These are phyloP conservation scores for Theileria orientalis DNA, from an alignment of 169 alveolate genomes.

Conservation along the genomic window DNA sequence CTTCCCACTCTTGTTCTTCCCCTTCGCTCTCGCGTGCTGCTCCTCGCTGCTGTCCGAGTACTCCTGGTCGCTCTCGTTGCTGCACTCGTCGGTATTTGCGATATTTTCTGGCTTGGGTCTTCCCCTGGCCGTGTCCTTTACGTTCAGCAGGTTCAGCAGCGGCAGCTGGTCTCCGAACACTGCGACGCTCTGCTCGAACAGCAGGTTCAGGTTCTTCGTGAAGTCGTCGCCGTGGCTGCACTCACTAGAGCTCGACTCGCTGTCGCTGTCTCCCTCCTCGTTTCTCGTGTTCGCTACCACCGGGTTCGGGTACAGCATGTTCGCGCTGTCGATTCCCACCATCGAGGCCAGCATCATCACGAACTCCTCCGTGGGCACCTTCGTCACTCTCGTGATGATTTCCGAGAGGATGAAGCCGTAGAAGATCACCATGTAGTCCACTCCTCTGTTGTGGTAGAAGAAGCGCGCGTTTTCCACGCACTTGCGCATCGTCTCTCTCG, in stretches of 20 bases:
- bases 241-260: neutral
- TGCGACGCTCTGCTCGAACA: constrained; percentile 7
- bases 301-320: constrained; percentile 43
- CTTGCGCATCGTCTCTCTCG: constrained; percentile 24
- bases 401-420: constrained; percentile 60
- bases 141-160: neutral
- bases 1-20: neutral
- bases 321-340: constrained; percentile 26
- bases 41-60: neutral
- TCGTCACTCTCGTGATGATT: constrained; percentile 46
- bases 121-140: neutral
- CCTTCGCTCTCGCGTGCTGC: neutral
- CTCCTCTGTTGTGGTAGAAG: constrained; percentile 14
- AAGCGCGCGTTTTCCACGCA: constrained; percentile 28
- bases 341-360: constrained; percentile 21
- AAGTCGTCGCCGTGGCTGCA: neutral
- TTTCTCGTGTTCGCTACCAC: neutral
- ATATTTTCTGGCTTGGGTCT: neutral
- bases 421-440: constrained; percentile 31
- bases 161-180: constrained; percentile 5
- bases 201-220: constrained; percentile 1
- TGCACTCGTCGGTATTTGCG: neutral
- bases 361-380: constrained; percentile 41
- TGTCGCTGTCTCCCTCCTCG: neutral
- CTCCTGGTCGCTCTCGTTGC: neutral